Base-by-base conservation (phyloP, 805 yeast species). In the Maudiozyma pseudohumilis region DNA sequence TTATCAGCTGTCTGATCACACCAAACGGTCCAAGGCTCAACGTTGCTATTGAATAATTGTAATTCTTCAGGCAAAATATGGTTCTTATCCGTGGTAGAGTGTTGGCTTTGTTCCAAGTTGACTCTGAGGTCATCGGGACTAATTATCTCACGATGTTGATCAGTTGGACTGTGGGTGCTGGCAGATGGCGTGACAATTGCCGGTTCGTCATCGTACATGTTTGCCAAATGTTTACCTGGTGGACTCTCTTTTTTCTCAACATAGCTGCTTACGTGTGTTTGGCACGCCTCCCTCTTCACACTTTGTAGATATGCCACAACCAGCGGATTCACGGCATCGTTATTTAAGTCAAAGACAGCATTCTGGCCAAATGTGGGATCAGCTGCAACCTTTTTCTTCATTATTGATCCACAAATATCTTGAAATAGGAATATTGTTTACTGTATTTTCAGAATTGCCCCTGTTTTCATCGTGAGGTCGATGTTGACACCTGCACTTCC, bases 361-460 rank as follows among this genome's bases (percentile, higher is more conserved):
- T 40, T 35, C 40, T 58, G 63, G 2, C 63, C 63, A 47, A 55
- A 58, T 9, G 46, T 24, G 1, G 54, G 45, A 38, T 57, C 60
- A 12, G 36, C 32, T 15, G 20, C 16, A 28, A n/a, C 18, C 5
- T n/a, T n/a, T n/a, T n/a, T n/a, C n/a, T n/a, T n/a, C n/a, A n/a
- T n/a, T n/a, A n/a, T n/a, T n/a, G n/a, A n/a, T n/a, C n/a, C n/a
- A n/a, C n/a, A n/a, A n/a, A n/a, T n/a, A n/a, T n/a, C n/a, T n/a
- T n/a, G n/a, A n/a, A n/a, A n/a, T n/a, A n/a, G n/a, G n/a, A n/a
- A n/a, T n/a, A n/a, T n/a, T n/a, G n/a, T n/a, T n/a, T n/a, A n/a
- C n/a, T n/a, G n/a, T n/a, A n/a, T n/a, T n/a, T n/a, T n/a, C n/a
- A n/a, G n/a, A n/a, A n/a, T n/a, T n/a, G n/a, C n/a, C n/a, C n/a